Conservation (phyloP, 163 green algal genomes). For the Picocystis sp. region DNA sequence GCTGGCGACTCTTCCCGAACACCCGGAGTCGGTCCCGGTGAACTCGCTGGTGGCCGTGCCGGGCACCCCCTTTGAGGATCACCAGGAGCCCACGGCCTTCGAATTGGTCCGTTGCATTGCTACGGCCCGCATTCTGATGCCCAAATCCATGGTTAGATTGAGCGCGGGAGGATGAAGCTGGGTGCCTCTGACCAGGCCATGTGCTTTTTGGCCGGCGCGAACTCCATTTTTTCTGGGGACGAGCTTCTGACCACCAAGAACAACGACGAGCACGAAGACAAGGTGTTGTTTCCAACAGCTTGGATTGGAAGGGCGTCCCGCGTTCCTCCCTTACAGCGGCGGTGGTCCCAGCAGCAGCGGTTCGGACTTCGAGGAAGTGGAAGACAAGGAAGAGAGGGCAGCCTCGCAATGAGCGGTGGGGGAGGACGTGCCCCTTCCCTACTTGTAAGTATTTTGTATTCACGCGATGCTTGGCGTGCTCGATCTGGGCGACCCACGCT, state of each 20-base stretch:
- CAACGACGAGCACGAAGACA: slow-evolving; percentile 73
- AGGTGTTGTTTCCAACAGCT: slow-evolving; percentile 64
- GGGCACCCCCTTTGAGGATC: slow-evolving; percentile 55
- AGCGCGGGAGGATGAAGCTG: slow-evolving; percentile 74
- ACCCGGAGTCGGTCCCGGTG: slow-evolving; percentile 96
- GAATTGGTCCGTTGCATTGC: slow-evolving; percentile 86
- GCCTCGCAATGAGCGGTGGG: no score
- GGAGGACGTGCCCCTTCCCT: no score
- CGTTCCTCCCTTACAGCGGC: slow-evolving; percentile 60
- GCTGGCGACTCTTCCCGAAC: slow-evolving; percentile 82
- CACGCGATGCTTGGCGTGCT: no score
- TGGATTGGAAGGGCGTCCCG: slow-evolving; percentile 52
- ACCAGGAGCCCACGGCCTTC: slow-evolving; percentile 38
- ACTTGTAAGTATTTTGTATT: no score
- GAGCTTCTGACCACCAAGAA: slow-evolving; percentile 96
- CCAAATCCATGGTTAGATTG: slow-evolving; percentile 77
- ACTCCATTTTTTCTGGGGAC: slow-evolving; percentile 98
- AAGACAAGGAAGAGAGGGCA: no score
- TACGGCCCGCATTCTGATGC: slow-evolving; percentile 91
- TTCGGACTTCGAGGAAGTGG: no score
- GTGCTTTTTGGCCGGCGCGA: slow-evolving; percentile 90
- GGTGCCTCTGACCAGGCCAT: slow-evolving; percentile 44
- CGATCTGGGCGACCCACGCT: no score
- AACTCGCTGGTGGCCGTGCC: slow-evolving; percentile 78
- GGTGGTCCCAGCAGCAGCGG: slow-evolving; percentile 18